Base-by-base conservation (phyloP, 2,329 filamentous ascomycete species). In the Parasarocladium wereldwijsianum region DNA sequence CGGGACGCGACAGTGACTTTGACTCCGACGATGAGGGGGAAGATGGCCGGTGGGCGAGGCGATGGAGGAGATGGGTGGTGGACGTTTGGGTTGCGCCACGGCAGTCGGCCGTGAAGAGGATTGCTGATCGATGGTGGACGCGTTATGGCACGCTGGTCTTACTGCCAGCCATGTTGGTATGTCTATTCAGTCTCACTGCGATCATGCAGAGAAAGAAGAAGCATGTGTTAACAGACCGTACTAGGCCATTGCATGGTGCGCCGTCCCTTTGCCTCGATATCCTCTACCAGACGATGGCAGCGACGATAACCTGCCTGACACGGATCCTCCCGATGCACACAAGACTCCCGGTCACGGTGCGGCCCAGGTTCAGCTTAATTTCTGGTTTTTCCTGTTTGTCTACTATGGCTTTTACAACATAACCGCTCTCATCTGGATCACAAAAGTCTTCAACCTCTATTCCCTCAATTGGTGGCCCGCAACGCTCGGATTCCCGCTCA, bases 361-460 rank as follows among this genome's bases (percentile, higher is more conserved):
- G 40, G 69, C 72, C 5, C 58, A 66, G 24, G 73, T 78, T 4
- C 64, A 68, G 37, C 65, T 78, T 40, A 76, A 75, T 53, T 78
- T 78, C 43, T 79, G 74, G 73, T 77, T 76, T 57, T 79, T 79
- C 43, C 56, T 79, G 21, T 65, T 76, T 28, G 66, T 76, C 33
- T 79, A 77, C 53, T 79, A 79, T 47, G 70, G 71, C 33, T 66
- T 76, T 40, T 79, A 79, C 50, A 77, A 74, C 44, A 43, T 77
- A 15, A 75, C 70, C 4, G 74, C 73, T 3, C 52, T 79, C 40
- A 66, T 76, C 36, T 79, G 73, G 71, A 76, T 79, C 44, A 79
- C 74, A 27, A 78, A 77, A 43, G 64, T 78, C 5, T 79, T 79
- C 48, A 79, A 79, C 42, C 59, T 79, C 14, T 79, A 79, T 56